Percentiles rank a stretch among this genome's conserved stretches.
Conservation (phyloP, 225 moss, liverwort and hornwort species). For the Sphagnum tenellum region DNA sequence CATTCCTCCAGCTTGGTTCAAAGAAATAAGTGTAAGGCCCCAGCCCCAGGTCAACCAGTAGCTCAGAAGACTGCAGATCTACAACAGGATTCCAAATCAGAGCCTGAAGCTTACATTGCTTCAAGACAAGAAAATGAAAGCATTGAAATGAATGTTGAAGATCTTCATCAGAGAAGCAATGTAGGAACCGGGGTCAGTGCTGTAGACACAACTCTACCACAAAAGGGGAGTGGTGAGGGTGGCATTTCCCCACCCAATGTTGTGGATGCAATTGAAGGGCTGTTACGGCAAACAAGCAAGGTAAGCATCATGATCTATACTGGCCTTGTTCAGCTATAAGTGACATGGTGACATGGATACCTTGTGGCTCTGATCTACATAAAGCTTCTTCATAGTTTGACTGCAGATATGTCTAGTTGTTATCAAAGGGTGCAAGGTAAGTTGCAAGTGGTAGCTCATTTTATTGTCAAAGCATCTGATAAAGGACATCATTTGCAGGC, state of each 20-base stretch:
- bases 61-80: conserved; percentile 5
- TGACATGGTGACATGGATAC: too few species aligned
- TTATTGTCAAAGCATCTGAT: too few species aligned
- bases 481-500: conserved; percentile 1
- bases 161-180: conserved; percentile 9
- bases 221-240: conserved; percentile 23
- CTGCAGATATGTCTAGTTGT: too few species aligned
- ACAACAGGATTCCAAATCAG: conserved; percentile 9
- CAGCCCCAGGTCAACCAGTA: background rate
- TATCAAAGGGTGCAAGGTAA: background rate
- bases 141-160: conserved; percentile 6
- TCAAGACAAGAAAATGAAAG: conserved; percentile 11
- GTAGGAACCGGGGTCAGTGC: background rate
- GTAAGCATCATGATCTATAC: conserved; percentile 8
- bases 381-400: too few species aligned
- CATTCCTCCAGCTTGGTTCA: conserved; percentile 2
- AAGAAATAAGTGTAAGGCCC: background rate
- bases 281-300: conserved; percentile 83
- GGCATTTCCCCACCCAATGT: conserved; percentile 47
- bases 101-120: conserved; percentile 8
- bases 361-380: too few species aligned
- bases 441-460: background rate
- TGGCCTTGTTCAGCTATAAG: background rate
- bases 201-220: background rate
- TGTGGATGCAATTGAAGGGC: conserved; percentile 89